Conservation (phyloP, 768 basidiomycete genomes). For the Boletellus ananiceps region DNA sequence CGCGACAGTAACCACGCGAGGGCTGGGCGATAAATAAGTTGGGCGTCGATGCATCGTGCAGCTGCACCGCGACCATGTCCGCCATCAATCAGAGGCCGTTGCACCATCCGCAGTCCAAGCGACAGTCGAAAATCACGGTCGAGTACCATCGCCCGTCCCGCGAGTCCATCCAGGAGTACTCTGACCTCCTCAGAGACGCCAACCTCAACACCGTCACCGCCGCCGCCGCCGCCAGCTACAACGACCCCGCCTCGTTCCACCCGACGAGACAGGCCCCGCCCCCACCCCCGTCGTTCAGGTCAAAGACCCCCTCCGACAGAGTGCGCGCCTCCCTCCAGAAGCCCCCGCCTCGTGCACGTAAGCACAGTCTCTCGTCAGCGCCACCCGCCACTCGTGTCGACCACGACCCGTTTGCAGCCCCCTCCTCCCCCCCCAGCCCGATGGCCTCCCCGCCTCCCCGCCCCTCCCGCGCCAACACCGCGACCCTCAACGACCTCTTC, state of each 20-base stretch:
- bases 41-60: too few species aligned
- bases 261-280: conserved; percentile 45
- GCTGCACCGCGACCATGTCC: conserved; percentile 30
- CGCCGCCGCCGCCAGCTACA: conserved; percentile 30
- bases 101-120: conserved; percentile 34
- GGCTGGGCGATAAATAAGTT: too few species aligned
- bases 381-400: conserved; percentile 38
- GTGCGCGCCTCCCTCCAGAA: conserved; percentile 62
- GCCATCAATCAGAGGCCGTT: conserved; percentile 45
- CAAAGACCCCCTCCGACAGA: conserved; percentile 27
- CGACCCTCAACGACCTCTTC: conserved; percentile 73
- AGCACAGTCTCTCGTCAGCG: conserved; percentile 44
- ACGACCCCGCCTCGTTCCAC: conserved; percentile 28
- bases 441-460: conserved; percentile 62
- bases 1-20: neutral
- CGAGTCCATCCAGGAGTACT: conserved; percentile 74
- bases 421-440: conserved; percentile 10
- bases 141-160: conserved; percentile 74
- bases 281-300: conserved; percentile 31
- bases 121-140: conserved; percentile 61
- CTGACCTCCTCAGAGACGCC: conserved; percentile 62
- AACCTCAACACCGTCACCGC: conserved; percentile 53
- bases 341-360: conserved; percentile 49
- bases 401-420: conserved; percentile 55
- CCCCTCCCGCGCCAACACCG: conserved; percentile 82